Evolutionary conservation across 148 eudicot genomes (phyloP).

Genomic region (Silene latifolia): DNA sequence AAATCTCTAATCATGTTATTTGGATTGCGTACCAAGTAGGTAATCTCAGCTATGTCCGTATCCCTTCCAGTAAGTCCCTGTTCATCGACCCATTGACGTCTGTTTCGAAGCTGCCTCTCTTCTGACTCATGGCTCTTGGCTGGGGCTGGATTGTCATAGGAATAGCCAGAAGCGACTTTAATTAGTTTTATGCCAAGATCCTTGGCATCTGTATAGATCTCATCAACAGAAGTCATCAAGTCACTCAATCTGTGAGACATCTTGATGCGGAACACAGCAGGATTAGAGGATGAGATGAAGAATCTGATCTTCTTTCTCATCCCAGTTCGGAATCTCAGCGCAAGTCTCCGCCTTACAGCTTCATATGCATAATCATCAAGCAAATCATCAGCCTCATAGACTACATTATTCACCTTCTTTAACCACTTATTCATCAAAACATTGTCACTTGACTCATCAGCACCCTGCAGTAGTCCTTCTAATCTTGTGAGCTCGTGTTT

Average conservation of each 20-base stretch:
- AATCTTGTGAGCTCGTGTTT: neutral
- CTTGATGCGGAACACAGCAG: neutral
- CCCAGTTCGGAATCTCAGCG: neutral
- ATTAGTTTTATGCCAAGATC: neutral
- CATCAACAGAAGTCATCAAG: neutral
- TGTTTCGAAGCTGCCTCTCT: neutral
- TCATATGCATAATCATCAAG: slow-evolving; percentile 7
- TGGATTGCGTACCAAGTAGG: slow-evolving; percentile 7
- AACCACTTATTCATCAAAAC: neutral
- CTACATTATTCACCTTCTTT: neutral
- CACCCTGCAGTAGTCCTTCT: neutral
- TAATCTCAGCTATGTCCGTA: slow-evolving; percentile 1
- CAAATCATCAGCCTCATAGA: slow-evolving; percentile 7
- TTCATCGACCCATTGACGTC: slow-evolving; percentile 12
- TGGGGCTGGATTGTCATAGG: neutral
- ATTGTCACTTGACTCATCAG: neutral
- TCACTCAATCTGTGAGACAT: slow-evolving; percentile 4
- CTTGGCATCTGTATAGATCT: neutral
- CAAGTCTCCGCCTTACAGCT: neutral
- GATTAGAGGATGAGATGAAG: neutral
- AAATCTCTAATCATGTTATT: neutral
- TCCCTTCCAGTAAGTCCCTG: slow-evolving; percentile 10
- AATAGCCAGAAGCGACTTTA: neutral
- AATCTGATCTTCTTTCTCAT: neutral
- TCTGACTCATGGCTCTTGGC: neutral